A percentile compares a stretch with the other conserved stretches of the same genome.
phyloP scores from a whole-genome alignment of 2,329 filamentous ascomycete species.

The Colletotrichum phormii region DNA sequence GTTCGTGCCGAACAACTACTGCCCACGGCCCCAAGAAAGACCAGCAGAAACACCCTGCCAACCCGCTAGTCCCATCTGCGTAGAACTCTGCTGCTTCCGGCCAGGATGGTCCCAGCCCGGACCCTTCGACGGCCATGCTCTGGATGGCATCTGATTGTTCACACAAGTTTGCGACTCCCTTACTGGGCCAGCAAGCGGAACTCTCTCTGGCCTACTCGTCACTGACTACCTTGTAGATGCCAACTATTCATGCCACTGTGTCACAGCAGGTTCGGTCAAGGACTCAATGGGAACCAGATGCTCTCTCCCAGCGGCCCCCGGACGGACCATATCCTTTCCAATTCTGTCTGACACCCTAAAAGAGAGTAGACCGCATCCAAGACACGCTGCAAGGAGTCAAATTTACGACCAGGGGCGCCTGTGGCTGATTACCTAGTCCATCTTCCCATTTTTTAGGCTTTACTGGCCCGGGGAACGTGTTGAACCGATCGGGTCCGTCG shows the following conservation, averaged over 20 bases:
- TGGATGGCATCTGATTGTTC: neutral
- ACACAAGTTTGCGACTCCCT: neutral
- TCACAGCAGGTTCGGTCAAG: conserved; percentile 7
- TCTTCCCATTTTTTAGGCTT: conserved; percentile 34
- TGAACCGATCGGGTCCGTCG: conserved; percentile 33
- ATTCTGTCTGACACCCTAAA: conserved; percentile 18
- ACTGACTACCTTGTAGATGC: neutral
- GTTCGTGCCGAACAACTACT: neutral
- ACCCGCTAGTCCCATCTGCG: conserved; percentile 20
- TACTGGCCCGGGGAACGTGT: conserved; percentile 28
- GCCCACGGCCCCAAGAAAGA: conserved; percentile 6
- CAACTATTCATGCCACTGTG: neutral
- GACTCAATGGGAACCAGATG: neutral
- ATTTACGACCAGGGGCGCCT: conserved; percentile 16
- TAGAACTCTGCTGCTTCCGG: conserved; percentile 1
- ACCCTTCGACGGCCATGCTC: neutral
- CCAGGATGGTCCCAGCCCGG: conserved; percentile 22
- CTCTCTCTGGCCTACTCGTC: neutral
- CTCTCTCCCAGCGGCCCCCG: neutral
- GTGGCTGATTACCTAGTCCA: conserved; percentile 21
- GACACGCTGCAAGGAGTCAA: conserved; percentile 19
- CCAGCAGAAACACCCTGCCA: conserved; percentile 1
- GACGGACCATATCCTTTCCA: conserved; percentile 14
- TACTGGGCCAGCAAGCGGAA: neutral
- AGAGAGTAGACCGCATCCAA: conserved; percentile 21